phyloP scores from a whole-genome alignment of 176 grass and related monocot genomes.

The Rhynchospora tenuis region DNA sequence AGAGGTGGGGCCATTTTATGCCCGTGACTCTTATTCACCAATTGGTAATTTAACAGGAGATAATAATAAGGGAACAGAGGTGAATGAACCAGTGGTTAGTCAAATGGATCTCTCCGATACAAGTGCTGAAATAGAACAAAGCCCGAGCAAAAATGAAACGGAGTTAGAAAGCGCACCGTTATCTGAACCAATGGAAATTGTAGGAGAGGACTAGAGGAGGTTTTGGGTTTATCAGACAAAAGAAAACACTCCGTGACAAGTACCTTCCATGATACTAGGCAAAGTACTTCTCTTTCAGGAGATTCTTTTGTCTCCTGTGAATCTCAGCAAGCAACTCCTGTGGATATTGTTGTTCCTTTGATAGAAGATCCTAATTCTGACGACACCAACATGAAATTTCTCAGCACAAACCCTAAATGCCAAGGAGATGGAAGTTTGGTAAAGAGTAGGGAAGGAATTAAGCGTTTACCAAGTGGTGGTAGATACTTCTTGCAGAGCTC shows the following conservation, averaged over 20 bases:
- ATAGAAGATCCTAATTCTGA: not conserved
- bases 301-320: not conserved
- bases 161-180: not conserved
- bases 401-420: slow-evolving; percentile 9
- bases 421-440: slow-evolving; percentile 3
- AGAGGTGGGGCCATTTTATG: not conserved
- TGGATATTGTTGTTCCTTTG: not conserved
- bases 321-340: not conserved
- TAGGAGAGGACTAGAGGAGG: slow-evolving; percentile 11
- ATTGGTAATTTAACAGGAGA: not conserved
- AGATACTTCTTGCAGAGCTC: slow-evolving; percentile 8
- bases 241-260: not conserved
- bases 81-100: not conserved
- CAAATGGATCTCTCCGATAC: not conserved
- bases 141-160: not conserved
- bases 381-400: not conserved
- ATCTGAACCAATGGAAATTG: not conserved
- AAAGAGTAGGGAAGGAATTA: slow-evolving; percentile 17
- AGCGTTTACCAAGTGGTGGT: slow-evolving; percentile 10
- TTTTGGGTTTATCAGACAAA: not conserved
- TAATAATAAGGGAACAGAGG: not conserved
- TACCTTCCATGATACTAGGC: not conserved
- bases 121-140: not conserved
- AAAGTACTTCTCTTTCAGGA: slow-evolving; percentile 4
- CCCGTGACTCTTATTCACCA: slow-evolving; percentile 27